Evolutionary conservation across 306 rosid genomes (phyloP).

Genomic region (Parietaria judaica): DNA sequence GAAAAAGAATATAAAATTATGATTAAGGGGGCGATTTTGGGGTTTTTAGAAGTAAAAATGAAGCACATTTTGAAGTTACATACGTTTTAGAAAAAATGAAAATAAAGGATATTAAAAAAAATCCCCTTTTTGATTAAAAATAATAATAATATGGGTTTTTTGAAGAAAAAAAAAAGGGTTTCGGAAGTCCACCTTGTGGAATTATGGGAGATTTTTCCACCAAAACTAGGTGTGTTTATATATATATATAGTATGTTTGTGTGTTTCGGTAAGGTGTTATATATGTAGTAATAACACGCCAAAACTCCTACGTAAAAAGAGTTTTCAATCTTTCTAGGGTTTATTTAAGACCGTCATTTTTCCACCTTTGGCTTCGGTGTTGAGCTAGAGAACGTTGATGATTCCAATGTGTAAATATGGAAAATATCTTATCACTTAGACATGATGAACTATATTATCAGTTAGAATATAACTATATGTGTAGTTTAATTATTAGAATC

Average conservation of each 20-base stretch:
- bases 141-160: too few relatives aligned
- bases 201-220: conserved; percentile 1
- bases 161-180: too few relatives aligned
- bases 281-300: neutral
- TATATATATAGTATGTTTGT: neutral
- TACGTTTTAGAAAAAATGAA: too few relatives aligned
- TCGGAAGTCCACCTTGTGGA: neutral
- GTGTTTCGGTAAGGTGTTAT: neutral
- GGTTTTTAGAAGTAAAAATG: too few relatives aligned
- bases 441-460: neutral
- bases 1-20: too few relatives aligned
- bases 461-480: neutral
- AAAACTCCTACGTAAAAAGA: neutral
- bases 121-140: too few relatives aligned
- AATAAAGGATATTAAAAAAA: too few relatives aligned
- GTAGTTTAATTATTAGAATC: neutral
- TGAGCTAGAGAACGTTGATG: neutral
- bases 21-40: too few relatives aligned
- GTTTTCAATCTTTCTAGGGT: neutral
- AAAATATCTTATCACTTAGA: neutral
- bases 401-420: neutral
- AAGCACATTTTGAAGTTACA: too few relatives aligned
- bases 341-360: neutral
- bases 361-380: neutral
- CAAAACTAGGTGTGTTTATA: conserved; percentile 1